phyloP scores from a whole-genome alignment of 2,329 filamentous ascomycete species.

The Aspergillus sp. region DNA sequence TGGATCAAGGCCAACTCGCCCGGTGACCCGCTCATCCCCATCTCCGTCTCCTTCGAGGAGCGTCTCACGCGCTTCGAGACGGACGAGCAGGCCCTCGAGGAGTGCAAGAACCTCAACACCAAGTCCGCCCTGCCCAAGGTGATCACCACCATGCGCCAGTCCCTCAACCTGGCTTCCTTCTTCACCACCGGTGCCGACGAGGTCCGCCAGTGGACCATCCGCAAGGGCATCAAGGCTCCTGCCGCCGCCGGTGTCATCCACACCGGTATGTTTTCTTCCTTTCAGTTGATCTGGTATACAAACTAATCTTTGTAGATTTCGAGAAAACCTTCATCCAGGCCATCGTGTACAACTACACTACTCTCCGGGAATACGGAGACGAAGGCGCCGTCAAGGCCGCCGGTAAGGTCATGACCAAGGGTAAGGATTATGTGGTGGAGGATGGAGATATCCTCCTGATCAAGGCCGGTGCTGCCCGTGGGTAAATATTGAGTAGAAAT shows the following conservation, averaged over 20 bases:
- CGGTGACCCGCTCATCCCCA: slow-evolving; percentile 87
- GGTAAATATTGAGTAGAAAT: slow-evolving; percentile 25
- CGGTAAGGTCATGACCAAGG: slow-evolving; percentile 97
- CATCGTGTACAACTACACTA: slow-evolving; percentile 85
- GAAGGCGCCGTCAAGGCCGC: slow-evolving; percentile 87
- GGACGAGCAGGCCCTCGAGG: slow-evolving; percentile 74
- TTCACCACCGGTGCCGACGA: slow-evolving; percentile 96
- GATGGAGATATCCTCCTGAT: slow-evolving; percentile 71
- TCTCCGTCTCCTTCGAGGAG: slow-evolving; percentile 92
- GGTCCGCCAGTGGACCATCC: slow-evolving; percentile 97
- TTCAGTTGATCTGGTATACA: background rate
- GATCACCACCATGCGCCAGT: slow-evolving; percentile 88
- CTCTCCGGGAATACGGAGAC: slow-evolving; percentile 81
- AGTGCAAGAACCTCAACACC: slow-evolving; percentile 83
- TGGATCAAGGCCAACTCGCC: slow-evolving; percentile 91
- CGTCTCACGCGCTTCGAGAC: slow-evolving; percentile 77
- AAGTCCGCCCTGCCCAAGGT: slow-evolving; percentile 91
- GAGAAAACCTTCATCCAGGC: slow-evolving; percentile 99
- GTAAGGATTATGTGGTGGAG: slow-evolving; percentile 78
- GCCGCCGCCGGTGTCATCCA: slow-evolving; percentile 97
- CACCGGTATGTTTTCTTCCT: slow-evolving; percentile 48
- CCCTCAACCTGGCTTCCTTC: slow-evolving; percentile 86
- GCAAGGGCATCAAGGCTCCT: slow-evolving; percentile 94
- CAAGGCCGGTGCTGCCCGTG: slow-evolving; percentile 62
- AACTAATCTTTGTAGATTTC: slow-evolving; percentile 60